Evolutionary conservation across 305 asterid genomes (phyloP).

Genomic region (Fraxinus dipetala): DNA sequence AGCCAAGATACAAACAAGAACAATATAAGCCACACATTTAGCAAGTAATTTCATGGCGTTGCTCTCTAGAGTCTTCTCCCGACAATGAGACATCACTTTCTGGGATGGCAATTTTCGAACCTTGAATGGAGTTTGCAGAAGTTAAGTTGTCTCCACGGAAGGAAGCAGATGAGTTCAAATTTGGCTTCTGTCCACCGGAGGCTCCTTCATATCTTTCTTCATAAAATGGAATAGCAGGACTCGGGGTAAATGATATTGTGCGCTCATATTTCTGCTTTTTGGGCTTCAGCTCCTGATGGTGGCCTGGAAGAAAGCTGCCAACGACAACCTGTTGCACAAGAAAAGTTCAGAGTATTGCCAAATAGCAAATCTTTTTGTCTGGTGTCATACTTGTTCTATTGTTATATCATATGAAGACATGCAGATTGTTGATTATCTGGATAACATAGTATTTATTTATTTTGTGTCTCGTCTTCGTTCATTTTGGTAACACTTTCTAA

Average conservation of each 20-base stretch:
- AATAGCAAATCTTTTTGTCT: neutral
- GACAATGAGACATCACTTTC: constrained; percentile 41
- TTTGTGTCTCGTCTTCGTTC: neutral
- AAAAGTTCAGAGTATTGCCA: constrained; percentile 20
- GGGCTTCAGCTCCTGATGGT: constrained; percentile 53
- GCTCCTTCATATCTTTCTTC: constrained; percentile 41
- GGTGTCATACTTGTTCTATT: constrained; percentile 16
- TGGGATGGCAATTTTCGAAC: constrained; percentile 38
- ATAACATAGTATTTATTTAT: neutral
- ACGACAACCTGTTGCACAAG: constrained; percentile 61
- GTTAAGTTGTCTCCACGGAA: constrained; percentile 52
- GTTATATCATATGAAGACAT: neutral
- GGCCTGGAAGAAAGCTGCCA: constrained; percentile 68
- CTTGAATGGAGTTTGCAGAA: constrained; percentile 39
- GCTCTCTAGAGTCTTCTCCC: constrained; percentile 57
- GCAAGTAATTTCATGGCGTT: constrained; percentile 42
- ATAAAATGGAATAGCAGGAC: constrained; percentile 44
- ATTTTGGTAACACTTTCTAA: constrained; percentile 22
- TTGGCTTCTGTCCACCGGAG: constrained; percentile 39
- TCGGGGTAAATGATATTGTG: constrained; percentile 44
- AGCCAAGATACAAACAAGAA: constrained; percentile 30
- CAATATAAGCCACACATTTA: constrained; percentile 22
- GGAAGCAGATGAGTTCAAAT: constrained; percentile 40
- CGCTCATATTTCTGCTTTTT: constrained; percentile 65
- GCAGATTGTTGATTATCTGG: neutral